Conservation (phyloP, 2,329 filamentous ascomycete genomes). For the Aspergillus sp. region DNA sequence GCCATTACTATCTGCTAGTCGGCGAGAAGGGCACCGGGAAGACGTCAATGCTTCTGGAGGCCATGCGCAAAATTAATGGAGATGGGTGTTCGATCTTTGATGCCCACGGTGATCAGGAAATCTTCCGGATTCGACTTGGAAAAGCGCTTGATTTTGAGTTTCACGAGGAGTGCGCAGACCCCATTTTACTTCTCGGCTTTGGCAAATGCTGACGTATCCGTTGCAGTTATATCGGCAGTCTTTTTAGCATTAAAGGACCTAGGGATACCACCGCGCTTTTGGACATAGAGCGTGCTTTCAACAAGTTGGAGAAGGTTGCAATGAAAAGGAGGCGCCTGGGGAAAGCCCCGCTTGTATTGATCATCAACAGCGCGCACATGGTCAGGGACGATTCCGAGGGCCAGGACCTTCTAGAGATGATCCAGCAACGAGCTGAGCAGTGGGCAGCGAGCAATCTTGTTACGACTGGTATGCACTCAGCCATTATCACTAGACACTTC, state of each 20-base stretch:
- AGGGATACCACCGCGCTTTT: slow-evolving; percentile 88
- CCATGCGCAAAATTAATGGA: slow-evolving; percentile 89
- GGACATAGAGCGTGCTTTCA: slow-evolving; percentile 94
- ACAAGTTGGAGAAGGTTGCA: slow-evolving; percentile 96
- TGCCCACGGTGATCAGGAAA: slow-evolving; percentile 90
- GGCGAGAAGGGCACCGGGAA: slow-evolving; percentile 97
- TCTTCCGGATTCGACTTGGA: slow-evolving; percentile 88
- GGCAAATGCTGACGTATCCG: slow-evolving; percentile 12
- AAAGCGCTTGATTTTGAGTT: slow-evolving; percentile 96
- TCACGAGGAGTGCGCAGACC: slow-evolving; percentile 76
- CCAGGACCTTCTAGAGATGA: slow-evolving; percentile 86
- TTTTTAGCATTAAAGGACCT: slow-evolving; percentile 92
- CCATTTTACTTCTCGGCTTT: neutral
- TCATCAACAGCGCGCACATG: slow-evolving; percentile 92
- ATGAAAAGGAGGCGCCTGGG: slow-evolving; percentile 60
- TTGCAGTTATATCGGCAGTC: slow-evolving; percentile 69
- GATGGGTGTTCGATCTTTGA: slow-evolving; percentile 94
- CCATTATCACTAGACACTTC: neutral
- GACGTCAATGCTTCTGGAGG: slow-evolving; percentile 92
- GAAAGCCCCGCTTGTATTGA: slow-evolving; percentile 76
- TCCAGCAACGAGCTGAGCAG: slow-evolving; percentile 93
- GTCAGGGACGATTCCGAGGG: slow-evolving; percentile 90
- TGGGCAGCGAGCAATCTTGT: slow-evolving; percentile 93
- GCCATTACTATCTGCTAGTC: slow-evolving; percentile 88
- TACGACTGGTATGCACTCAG: slow-evolving; percentile 55